A percentile compares a stretch with the other conserved stretches of the same genome.
Conservation (phyloP, 2,329 filamentous ascomycete species). For the Zalaria sp. region DNA sequence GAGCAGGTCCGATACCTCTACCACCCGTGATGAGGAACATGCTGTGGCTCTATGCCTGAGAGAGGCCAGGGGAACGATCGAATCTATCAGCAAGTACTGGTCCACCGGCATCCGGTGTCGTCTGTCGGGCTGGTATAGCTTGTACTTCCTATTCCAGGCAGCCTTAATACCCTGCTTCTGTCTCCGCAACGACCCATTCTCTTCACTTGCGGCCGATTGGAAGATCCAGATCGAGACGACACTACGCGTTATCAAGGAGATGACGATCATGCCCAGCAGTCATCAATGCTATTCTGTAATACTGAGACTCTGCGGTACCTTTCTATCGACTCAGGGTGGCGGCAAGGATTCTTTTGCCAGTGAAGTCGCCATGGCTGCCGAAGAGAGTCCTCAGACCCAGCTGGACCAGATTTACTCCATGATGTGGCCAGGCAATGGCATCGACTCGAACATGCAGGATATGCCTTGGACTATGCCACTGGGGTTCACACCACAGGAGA, state of each 20-base stretch:
- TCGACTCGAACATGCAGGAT: not conserved
- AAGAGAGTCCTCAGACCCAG: constrained; percentile 28
- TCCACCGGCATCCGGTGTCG: constrained; percentile 29
- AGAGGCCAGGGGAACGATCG: constrained; percentile 27
- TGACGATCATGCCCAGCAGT: constrained; percentile 27
- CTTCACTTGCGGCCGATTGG: constrained; percentile 25
- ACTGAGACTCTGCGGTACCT: constrained; percentile 25
- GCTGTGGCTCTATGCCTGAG: constrained; percentile 25
- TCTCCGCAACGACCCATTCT: constrained; percentile 28
- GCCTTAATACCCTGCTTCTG: constrained; percentile 35
- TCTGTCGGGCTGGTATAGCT: not conserved
- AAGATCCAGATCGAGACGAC: constrained; percentile 25
- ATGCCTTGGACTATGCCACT: not conserved
- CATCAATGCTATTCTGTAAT: constrained; percentile 29
- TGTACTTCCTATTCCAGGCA: constrained; percentile 36
- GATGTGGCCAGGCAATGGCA: constrained; percentile 30
- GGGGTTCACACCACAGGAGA: too few species aligned
- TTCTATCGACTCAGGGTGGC: constrained; percentile 8
- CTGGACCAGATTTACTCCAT: constrained; percentile 29
- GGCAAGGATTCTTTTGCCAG: not conserved
- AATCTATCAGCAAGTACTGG: constrained; percentile 24
- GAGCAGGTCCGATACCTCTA: not conserved
- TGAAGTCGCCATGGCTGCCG: constrained; percentile 8
- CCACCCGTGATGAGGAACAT: constrained; percentile 7
- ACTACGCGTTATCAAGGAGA: constrained; percentile 22